A percentile compares a stretch with the other conserved stretches of the same genome.
These are phyloP conservation scores for Phaeosphaeriaceae sp. DNA, from an alignment of 2,329 filamentous ascomycete species.

Conservation along the genomic window DNA sequence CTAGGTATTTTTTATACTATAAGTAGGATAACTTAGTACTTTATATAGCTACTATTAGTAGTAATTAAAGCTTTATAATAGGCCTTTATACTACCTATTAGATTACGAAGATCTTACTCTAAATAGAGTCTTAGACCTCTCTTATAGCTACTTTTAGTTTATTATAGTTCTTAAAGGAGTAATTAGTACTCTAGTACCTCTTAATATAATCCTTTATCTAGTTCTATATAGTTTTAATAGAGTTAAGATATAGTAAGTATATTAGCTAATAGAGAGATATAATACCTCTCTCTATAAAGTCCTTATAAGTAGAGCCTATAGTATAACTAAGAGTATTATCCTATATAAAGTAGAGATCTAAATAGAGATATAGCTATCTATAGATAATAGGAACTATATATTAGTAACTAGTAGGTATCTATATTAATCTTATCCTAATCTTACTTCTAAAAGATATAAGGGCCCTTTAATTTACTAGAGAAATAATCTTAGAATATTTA, in stretches of 20 bases:
- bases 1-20: neutral
- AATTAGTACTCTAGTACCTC: neutral
- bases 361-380: neutral
- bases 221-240: neutral
- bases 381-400: too few relatives aligned
- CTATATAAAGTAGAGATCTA: constrained; percentile 3
- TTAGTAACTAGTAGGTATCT: neutral
- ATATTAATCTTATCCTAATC: too few relatives aligned
- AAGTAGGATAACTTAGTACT: neutral
- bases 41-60: neutral
- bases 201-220: neutral
- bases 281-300: neutral
- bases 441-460: too few relatives aligned
- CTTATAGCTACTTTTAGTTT: neutral
- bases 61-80: neutral
- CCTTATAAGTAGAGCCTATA: neutral
- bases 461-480: too few relatives aligned
- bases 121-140: neutral
- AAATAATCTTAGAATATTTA: too few relatives aligned
- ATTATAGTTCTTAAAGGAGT: neutral
- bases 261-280: neutral
- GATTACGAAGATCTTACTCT: neutral
- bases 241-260: neutral
- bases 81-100: neutral
- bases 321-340: neutral